Evolutionary conservation across 164 flowering plant species (phyloP).

Genomic region (Tetracentron sinense): DNA sequence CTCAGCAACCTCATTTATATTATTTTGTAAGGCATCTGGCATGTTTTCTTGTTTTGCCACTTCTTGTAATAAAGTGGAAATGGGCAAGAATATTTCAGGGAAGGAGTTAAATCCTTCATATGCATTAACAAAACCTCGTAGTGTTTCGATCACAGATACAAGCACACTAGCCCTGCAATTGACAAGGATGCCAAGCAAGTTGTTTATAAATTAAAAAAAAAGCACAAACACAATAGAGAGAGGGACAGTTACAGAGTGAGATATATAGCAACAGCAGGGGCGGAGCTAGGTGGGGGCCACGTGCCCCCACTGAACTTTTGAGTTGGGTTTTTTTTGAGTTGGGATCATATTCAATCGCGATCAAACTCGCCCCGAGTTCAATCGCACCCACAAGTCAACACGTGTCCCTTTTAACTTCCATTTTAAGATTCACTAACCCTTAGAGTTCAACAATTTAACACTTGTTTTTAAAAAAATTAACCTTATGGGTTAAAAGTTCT

Average conservation of each 20-base stretch:
- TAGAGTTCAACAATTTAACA: no score
- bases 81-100: conserved; percentile 77
- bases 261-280: not conserved
- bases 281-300: no score
- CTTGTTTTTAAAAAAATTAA: no score
- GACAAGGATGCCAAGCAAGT: not conserved
- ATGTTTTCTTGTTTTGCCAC: conserved; percentile 42
- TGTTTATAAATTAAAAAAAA: not conserved
- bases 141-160: conserved; percentile 46
- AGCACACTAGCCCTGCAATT: conserved; percentile 76
- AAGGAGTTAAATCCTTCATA: conserved; percentile 63
- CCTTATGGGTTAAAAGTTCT: no score
- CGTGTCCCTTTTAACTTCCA: no score
- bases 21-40: conserved; percentile 42
- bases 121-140: conserved; percentile 53
- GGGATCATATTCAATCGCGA: no score
- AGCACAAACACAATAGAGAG: not conserved
- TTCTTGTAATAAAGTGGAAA: conserved; percentile 46
- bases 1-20: conserved; percentile 41
- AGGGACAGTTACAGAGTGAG: not conserved
- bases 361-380: no score
- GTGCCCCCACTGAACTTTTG: no score
- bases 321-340: no score
- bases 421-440: no score
- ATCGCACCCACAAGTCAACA: no score